Evolutionary conservation across 164 flowering plant genomes (phyloP).

Genomic region (Kalanchoe fedtschenkoi): DNA sequence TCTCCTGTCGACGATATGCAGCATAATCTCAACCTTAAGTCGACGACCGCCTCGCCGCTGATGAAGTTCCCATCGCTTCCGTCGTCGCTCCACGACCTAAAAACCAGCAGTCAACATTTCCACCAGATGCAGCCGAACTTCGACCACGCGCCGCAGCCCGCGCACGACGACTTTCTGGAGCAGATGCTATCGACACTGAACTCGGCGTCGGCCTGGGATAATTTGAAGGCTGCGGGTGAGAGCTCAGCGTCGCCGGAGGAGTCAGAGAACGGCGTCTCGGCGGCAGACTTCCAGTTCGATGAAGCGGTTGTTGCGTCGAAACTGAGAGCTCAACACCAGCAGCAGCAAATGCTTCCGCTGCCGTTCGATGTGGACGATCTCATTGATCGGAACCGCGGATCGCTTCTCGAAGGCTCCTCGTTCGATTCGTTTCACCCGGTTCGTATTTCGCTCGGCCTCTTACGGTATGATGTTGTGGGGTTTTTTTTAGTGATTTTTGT

Average conservation of each 20-base stretch:
- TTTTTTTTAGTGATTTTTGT: neutral
- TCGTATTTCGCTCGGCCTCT: neutral
- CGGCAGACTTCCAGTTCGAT: constrained; percentile 19
- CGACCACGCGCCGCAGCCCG: constrained; percentile 2
- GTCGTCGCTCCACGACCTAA: no score
- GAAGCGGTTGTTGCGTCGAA: constrained; percentile 48
- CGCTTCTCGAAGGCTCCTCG: constrained; percentile 8
- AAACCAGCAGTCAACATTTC: no score
- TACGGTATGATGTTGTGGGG: neutral
- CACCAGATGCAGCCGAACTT: constrained; percentile 6
- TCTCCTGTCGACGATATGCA: no score
- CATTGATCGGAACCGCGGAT: constrained; percentile 14
- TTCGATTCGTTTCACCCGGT: constrained; percentile 25
- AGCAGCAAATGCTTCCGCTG: constrained; percentile 12
- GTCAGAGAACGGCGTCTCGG: constrained; percentile 7
- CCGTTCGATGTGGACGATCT: constrained; percentile 15
- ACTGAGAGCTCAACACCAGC: constrained; percentile 46
- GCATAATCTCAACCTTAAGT: no score
- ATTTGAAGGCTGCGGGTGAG: constrained; percentile 14
- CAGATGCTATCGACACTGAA: constrained; percentile 59
- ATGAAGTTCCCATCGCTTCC: no score
- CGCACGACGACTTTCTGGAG: constrained; percentile 70
- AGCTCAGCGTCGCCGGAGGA: constrained; percentile 9
- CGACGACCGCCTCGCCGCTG: no score
- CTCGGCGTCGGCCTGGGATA: constrained; percentile 44